Evolutionary conservation across 163 green algal species (phyloP).

Genomic region (Coccomyxa subellipsoidea): DNA sequence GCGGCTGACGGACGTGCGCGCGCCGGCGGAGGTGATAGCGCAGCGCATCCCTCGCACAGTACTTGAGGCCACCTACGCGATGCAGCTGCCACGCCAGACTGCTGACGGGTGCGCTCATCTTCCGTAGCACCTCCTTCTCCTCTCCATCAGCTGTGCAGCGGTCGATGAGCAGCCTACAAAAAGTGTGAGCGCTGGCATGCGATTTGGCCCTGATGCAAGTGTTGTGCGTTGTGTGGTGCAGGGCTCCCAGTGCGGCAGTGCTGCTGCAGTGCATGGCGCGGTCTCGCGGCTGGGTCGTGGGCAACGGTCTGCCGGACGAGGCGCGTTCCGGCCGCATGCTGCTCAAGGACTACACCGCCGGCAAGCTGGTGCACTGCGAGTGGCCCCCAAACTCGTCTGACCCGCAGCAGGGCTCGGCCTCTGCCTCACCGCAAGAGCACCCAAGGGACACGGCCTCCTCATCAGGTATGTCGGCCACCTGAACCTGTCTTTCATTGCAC

Average conservation of each 20-base stretch:
- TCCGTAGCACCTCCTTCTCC: neutral
- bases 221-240: no score
- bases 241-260: conserved; percentile 57
- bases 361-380: conserved; percentile 82
- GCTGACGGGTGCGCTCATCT: conserved; percentile 40
- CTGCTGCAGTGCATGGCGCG: conserved; percentile 58
- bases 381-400: conserved; percentile 53
- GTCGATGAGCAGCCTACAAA: no score
- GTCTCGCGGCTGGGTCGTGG: conserved; percentile 72
- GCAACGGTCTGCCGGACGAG: conserved; percentile 85
- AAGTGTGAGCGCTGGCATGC: no score
- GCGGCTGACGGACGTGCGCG: conserved; percentile 84
- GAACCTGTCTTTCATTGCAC: neutral
- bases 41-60: conserved; percentile 53
- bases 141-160: neutral
- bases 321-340: conserved; percentile 72
- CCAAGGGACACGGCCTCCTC: neutral
- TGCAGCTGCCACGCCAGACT: conserved; percentile 61
- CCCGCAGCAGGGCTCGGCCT: neutral
- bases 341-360: conserved; percentile 88
- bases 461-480: neutral
- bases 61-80: conserved; percentile 68
- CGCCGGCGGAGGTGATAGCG: conserved; percentile 71
- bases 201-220: no score
- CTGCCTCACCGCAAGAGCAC: neutral